Evolutionary conservation across 2,329 filamentous ascomycete species (phyloP).

Genomic region (Aspergillus pseudotamarii): DNA sequence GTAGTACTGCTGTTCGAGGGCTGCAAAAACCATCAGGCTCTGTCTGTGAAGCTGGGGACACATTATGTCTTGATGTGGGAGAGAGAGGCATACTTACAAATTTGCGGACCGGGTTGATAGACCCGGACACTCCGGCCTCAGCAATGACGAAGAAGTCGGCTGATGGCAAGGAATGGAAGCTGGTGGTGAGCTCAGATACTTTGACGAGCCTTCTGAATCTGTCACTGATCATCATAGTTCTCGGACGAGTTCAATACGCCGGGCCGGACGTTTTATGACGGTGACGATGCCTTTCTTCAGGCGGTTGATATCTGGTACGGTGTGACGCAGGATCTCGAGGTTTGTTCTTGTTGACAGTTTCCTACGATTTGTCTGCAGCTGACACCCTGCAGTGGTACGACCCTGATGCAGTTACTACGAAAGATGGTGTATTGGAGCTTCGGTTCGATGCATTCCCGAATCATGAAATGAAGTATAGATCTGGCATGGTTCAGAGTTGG

Average conservation of each 20-base stretch:
- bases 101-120: conserved; percentile 63
- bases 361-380: conserved; percentile 3
- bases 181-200: conserved; percentile 55
- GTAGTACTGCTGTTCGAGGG: conserved; percentile 61
- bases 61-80: conserved; percentile 55
- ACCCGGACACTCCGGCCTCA: conserved; percentile 66
- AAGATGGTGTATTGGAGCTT: conserved; percentile 64
- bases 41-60: conserved; percentile 40
- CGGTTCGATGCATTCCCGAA: conserved; percentile 67
- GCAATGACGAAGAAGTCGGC: conserved; percentile 58
- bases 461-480: conserved; percentile 67
- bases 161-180: conserved; percentile 63
- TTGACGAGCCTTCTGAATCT: neutral
- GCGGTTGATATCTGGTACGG: conserved; percentile 73
- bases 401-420: conserved; percentile 66
- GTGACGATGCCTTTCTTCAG: conserved; percentile 70
- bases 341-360: conserved; percentile 29
- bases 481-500: conserved; percentile 76
- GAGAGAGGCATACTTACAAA: conserved; percentile 60
- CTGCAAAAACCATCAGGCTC: conserved; percentile 33
- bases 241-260: conserved; percentile 72
- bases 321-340: conserved; percentile 69
- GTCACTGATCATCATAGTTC: conserved; percentile 48
- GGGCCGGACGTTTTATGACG: conserved; percentile 70
- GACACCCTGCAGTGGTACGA: conserved; percentile 64